Evolutionary conservation across 768 basidiomycete genomes (phyloP), one percentile per base, ranked within the genome.

Genomic region (Boletellus ananas): DNA sequence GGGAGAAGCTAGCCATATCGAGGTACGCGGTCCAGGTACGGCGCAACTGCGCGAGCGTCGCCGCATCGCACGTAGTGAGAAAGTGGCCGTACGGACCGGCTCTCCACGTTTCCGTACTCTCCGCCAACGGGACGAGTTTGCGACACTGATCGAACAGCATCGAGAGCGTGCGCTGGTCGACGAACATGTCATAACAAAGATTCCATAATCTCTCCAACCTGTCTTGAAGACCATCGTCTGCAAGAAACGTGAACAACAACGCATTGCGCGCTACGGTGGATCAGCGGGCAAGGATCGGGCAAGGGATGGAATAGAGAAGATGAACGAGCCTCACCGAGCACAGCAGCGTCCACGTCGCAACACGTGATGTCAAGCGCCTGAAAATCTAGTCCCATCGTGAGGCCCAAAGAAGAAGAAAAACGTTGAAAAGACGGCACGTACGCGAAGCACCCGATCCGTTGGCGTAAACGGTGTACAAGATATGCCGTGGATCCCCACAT

Each of bases 401-500:
- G 31, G 4, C 9, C 6, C 4, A 3, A 34, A 1, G 14, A 31
- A 17, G n/a, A 6, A 8, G 10, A 9, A 25, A 25, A n/a, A n/a
- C n/a, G 23, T 25, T 5, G 4, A 1, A 3, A 7, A 47, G 31
- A 37, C 1, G 7, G 35, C 9, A 51, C 60, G 16, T 41, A 58
- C 58, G 11, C 3, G 47, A 18, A 31, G 21, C 54, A 6, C 23
- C 7, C 5, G 23, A 25, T 25, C 23, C 23, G 6, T 67, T 47
- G 1, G 39, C 39, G 14, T 59, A 68, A 4, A 78, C 42, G 2
- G 79, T 81, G 53, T 77, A 79, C 18, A 83, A 54, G 3, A 83
- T 72, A 44, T 71, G 76, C 29, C 79, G 66, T 0, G 75, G 74
- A 54, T 83, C 83, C 5, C 80, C 81, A 51, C 79, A 83, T 10